Evolutionary conservation across 2,329 filamentous ascomycete species (phyloP), one percentile per base, ranked within the genome.

Genomic region (Ilyonectria sp.): DNA sequence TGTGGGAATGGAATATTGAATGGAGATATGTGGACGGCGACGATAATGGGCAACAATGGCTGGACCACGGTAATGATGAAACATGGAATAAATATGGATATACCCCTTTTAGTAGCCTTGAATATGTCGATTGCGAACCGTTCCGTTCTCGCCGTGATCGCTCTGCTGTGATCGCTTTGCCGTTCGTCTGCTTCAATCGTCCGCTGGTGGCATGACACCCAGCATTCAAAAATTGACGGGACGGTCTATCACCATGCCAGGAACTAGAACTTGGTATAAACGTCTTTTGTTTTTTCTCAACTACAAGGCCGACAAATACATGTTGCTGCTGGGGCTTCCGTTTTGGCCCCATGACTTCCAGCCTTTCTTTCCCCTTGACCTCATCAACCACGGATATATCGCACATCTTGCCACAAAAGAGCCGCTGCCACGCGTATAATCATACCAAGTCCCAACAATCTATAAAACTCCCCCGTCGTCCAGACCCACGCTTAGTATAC

Each of bases 401-500:
- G 63, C 73, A 73, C 73, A 76, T 64, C 70, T 75, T 72, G 57
- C 61, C 71, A 72, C 69, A 76, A 76, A 76, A 70, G 71, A 72
- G 71, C 74, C 73, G 69, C 74, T 75, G 69, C 60, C 49, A 21
- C 47, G 63, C 68, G 68, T 69, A 70, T 69, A 75, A 76, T 69
- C 73, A 74, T 74, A 67, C 65, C 70, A 74, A 69, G 67, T 73
- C 67, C 71, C 74, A 73, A 65, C 67, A 73, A 74, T 70, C 68
- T 68, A 71, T 59, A 75, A 74, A 75, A 74, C 68, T 69, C 69
- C 73, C 60, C 67, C 47, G 55, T 63, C 43, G 57, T 65, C 67
- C 50, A 56, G 49, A 58, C 37, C 60, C 60, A 63, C 63, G 58
- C 64, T 84, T 94, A 95, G 85, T 95, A 95, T 78, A 93, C 92